Evolutionary conservation across 345 rosid species (phyloP).

Genomic region (Salix koriyanagi): DNA sequence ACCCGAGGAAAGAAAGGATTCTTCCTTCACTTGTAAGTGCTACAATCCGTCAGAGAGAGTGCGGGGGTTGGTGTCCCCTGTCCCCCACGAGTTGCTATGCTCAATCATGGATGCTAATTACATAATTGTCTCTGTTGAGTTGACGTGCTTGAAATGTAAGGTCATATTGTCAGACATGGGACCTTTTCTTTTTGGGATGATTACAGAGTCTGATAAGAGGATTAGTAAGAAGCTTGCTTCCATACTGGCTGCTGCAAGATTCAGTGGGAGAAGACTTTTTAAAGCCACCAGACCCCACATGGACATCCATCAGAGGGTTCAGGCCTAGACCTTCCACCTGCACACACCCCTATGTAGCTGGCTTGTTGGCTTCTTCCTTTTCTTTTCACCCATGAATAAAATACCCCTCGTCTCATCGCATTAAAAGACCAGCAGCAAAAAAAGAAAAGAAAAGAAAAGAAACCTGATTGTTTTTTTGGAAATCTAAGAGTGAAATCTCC

Average conservation of each 20-base stretch:
- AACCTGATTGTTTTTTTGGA: too few relatives aligned
- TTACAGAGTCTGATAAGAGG: conserved; percentile 10
- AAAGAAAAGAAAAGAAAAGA: too few relatives aligned
- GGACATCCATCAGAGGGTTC: conserved; percentile 25
- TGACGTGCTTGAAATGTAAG: neutral
- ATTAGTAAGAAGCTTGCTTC: neutral
- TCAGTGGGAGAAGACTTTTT: conserved; percentile 9
- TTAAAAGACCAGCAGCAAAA: too few relatives aligned
- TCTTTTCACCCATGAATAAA: neutral
- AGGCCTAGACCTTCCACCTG: neutral
- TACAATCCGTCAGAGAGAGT: too few relatives aligned
- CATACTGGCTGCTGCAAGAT: conserved; percentile 6
- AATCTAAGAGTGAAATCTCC: neutral
- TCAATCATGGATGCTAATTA: neutral
- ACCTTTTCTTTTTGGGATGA: neutral
- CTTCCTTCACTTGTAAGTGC: neutral
- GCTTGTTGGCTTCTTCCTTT: neutral
- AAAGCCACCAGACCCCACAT: conserved; percentile 24
- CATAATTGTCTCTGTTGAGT: neutral
- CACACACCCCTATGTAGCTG: neutral
- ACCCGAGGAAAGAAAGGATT: neutral
- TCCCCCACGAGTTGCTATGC: too few relatives aligned
- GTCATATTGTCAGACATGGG: neutral
- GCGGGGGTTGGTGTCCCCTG: too few relatives aligned
- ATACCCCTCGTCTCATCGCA: neutral